Percentiles rank a stretch among this genome's conserved stretches.
phyloP scores from a whole-genome alignment of 2,329 filamentous ascomycete genomes.

The Pyrenochaeta sp. region DNA sequence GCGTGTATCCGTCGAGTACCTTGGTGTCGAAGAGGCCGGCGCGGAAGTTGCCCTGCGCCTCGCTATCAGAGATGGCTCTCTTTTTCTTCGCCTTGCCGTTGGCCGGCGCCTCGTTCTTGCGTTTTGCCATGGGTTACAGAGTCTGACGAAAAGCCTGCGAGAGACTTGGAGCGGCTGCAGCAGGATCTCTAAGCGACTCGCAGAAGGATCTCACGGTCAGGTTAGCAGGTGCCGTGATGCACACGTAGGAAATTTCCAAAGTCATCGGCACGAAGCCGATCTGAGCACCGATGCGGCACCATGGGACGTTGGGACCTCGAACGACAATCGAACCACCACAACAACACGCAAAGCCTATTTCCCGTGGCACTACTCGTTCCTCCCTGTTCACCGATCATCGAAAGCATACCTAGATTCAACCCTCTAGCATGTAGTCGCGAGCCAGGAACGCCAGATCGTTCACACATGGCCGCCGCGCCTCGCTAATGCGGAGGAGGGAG shows the following conservation, averaged over 20 bases:
- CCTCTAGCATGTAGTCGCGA: not conserved
- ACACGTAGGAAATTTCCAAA: too few species aligned
- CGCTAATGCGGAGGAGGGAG: constrained; percentile 18
- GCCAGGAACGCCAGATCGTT: constrained; percentile 1
- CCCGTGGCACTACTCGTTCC: constrained; percentile 1
- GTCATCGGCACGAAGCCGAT: too few species aligned
- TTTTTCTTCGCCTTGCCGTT: constrained; percentile 55
- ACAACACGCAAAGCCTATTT: constrained; percentile 8
- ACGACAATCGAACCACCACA: constrained; percentile 19
- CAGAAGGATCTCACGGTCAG: too few species aligned
- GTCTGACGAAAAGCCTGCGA: constrained; percentile 9
- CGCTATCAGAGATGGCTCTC: constrained; percentile 50
- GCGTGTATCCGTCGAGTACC: constrained; percentile 43
- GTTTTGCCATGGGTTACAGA: constrained; percentile 44
- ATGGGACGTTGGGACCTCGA: too few species aligned
- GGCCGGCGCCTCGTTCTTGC: constrained; percentile 50
- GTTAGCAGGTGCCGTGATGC: too few species aligned
- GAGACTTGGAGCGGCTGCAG: constrained; percentile 10
- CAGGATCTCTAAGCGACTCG: too few species aligned
- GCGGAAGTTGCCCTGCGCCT: constrained; percentile 50
- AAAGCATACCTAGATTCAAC: not conserved
- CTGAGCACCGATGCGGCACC: too few species aligned
- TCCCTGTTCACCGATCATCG: constrained; percentile 11
- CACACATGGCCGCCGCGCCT: constrained; percentile 1
- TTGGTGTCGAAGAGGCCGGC: constrained; percentile 48